Percentiles rank a stretch among this genome's conserved stretches.
These are phyloP conservation scores for Pisolithus microcarpus DNA, from an alignment of 768 basidiomycete genomes.

Conservation along the genomic window DNA sequence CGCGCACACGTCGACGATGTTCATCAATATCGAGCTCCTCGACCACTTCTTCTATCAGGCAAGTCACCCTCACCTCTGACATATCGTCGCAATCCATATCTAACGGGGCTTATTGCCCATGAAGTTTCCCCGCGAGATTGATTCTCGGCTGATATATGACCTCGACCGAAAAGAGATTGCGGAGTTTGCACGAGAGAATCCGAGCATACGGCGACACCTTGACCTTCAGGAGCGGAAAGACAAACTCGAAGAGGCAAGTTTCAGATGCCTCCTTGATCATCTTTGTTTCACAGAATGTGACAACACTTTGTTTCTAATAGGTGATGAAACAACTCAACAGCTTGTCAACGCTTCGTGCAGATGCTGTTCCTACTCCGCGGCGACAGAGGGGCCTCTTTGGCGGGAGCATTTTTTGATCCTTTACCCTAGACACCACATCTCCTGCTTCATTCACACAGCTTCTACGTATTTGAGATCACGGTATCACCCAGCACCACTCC, in stretches of 20 bases:
- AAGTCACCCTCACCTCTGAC: conserved; percentile 12
- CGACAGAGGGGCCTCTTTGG: conserved; percentile 77
- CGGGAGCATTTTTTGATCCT: conserved; percentile 48
- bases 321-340: conserved; percentile 96
- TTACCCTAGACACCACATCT: no score
- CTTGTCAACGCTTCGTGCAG: conserved; percentile 79
- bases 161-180: conserved; percentile 86
- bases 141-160: conserved; percentile 86
- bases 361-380: conserved; percentile 66
- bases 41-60: conserved; percentile 99
- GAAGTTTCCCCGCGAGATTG: conserved; percentile 96
- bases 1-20: conserved; percentile 93
- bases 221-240: conserved; percentile 96
- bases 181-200: conserved; percentile 94
- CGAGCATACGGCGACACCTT: conserved; percentile 75
- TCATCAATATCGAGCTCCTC: conserved; percentile 96
- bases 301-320: conserved; percentile 31
- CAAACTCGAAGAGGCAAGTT: conserved; percentile 83
- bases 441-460: no score
- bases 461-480: no score
- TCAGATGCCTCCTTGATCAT: conserved; percentile 3
- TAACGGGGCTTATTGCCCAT: neutral
- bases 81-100: neutral
- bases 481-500: no score
- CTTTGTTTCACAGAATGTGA: neutral